Base-by-base conservation (phyloP, 2,329 filamentous ascomycete genomes). In the Cladophialophora exuberans region DNA sequence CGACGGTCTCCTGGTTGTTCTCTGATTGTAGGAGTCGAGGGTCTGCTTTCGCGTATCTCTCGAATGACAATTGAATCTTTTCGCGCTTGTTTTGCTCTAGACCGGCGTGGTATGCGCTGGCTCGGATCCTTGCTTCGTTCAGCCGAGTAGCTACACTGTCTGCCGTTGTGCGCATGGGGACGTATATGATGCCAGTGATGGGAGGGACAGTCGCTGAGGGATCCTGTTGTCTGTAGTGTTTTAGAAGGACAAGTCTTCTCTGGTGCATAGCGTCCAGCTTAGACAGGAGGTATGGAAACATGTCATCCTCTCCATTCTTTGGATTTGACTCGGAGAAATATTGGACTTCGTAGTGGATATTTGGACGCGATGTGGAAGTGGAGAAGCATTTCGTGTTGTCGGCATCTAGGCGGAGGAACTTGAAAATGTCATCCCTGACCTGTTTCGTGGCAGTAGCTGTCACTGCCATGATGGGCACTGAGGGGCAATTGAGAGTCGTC, bases 401-500 rank as follows among this genome's bases (percentile, higher is more conserved):
- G 23, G 45, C n/a, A 57, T 89, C 79, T 7, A 97, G 75, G 0
- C 84, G 83, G 10, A 97, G 81, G 1, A 87, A 88, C 7, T 75
- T 80, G 48, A 96, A 83, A 46, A 97, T 88, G 70, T 97, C 92
- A n/a, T 84, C 76, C 25, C 91, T 83, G 13, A 97, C 90, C 55
- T 83, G 83, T 0, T 81, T 76, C 20, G 94, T 97, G 10, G 93
- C 93, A 0, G 93, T 97, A 0, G 93, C 93, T 0, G 93, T 97
- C 11, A 96, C 82, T 60, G 91, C 96, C 71, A 94, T 96, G 59
- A 97, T 88, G 3, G 93, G 92, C 0, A 97, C 89, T 52, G 88
- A 82, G 0, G 91, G 89, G 62, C 94, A 91, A 4, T 63, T 67
- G 11, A 77, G 65, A 26, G 85, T 85, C 44, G 84, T 80, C 63